Evolutionary conservation across 176 grass and related monocot species (phyloP), one percentile per base, ranked within the genome.

Genomic region (Dactylis glomerata): DNA sequence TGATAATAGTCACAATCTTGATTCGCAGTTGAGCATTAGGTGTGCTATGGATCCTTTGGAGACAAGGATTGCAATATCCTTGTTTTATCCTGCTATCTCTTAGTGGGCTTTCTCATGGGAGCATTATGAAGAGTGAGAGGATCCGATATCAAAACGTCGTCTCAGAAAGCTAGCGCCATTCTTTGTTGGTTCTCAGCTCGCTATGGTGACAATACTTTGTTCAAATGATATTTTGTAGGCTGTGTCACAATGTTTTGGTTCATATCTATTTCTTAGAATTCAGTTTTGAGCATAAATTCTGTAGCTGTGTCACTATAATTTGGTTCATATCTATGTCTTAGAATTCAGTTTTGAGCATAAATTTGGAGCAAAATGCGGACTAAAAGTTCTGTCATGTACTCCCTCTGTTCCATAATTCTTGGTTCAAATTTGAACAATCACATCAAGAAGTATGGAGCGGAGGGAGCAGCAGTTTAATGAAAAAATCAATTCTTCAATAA

Each of bases 101-200:
- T 74, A 5, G 42, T 49, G 16, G 28, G 73, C 75, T 76, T 19
- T 6, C 27, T 50, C 49, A 7, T 42, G 27, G 45, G 22, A 65
- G 66, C 66, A 72, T 77, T 46, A 8, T 37, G 65, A 79, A 57
- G 65, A 47, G 47, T 30, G 52, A 57, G 33, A 77, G 75, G 74
- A 90, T 90, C 84, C 80, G 37, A 87, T 37, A 90, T 67, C 36
- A 58, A 86, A 87, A 87, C 56, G 80, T 75, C 55, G 16, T 56
- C 80, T 90, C 84, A 90, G 88, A 90, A 90, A 90, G 88, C 80
- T 50, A 65, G 75, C 56, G 15, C 74, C 30, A 78, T 83, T 90
- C 22, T 68, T 67, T 37, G 17, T 83, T 87, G 67, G 80, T 65
- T 83, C 57, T 80, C 57, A 67, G 84, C 88, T 90, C 88, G 88